Conservation (phyloP, 164 flowering plant species). For the Magnolia sinica region DNA sequence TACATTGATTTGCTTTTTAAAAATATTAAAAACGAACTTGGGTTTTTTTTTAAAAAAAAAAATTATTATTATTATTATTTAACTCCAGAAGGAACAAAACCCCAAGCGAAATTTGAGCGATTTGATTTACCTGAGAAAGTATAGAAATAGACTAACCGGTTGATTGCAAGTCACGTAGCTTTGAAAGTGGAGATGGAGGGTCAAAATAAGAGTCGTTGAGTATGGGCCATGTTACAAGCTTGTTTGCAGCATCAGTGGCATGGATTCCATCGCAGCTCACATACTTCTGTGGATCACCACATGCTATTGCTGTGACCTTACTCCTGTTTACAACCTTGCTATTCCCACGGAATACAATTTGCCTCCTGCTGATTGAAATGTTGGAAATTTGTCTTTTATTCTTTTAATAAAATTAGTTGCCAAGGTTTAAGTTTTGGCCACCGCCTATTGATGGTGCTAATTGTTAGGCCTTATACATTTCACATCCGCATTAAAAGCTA, state of each 20-base stretch:
- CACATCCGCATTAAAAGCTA: too few species aligned
- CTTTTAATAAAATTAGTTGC: too few species aligned
- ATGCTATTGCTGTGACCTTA: slow-evolving; percentile 47
- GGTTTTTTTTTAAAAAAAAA: too few species aligned
- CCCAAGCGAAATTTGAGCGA: neutral
- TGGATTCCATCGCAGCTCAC: slow-evolving; percentile 97
- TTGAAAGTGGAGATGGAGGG: slow-evolving; percentile 53
- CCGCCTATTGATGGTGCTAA: too few species aligned
- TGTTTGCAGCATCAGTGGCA: slow-evolving; percentile 85
- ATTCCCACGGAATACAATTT: slow-evolving; percentile 55
- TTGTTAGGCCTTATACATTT: too few species aligned
- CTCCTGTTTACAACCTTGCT: slow-evolving; percentile 46
- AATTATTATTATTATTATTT: too few species aligned
- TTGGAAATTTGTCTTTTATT: too few species aligned
- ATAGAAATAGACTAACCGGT: slow-evolving; percentile 30
- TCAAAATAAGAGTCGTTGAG: slow-evolving; percentile 60
- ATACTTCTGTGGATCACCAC: slow-evolving; percentile 66
- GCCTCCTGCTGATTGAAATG: slow-evolving; percentile 37
- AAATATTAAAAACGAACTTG: too few species aligned
- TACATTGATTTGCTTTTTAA: too few species aligned
- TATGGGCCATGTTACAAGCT: slow-evolving; percentile 45
- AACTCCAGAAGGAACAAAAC: neutral
- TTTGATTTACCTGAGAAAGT: neutral
- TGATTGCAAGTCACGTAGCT: slow-evolving; percentile 59
- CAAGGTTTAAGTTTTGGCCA: too few species aligned